These are phyloP conservation scores for Cryptococcus hybrid DNA, from an alignment of 1,284 basidiomycete genomes.

Conservation along the genomic window DNA sequence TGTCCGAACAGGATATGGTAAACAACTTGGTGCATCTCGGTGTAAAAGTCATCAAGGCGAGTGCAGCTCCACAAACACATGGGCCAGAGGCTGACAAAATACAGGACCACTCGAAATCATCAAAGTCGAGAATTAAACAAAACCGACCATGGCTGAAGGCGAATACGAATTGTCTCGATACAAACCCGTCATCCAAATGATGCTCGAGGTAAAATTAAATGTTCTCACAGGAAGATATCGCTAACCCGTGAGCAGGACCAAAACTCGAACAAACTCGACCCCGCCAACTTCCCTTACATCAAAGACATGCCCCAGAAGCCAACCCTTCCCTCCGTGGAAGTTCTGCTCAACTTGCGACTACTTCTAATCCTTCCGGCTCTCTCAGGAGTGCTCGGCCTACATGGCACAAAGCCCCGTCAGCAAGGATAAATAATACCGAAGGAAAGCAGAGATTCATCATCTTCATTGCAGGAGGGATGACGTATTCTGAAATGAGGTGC, in stretches of 20 bases:
- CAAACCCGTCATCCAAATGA: slow-evolving; percentile 78
- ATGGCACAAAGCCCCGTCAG: slow-evolving; percentile 65
- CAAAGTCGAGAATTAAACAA: slow-evolving; percentile 75
- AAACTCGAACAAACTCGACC: slow-evolving; percentile 72
- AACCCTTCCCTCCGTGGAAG: slow-evolving; percentile 15
- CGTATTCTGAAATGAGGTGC: slow-evolving; percentile 90
- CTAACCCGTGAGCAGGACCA: slow-evolving; percentile 63
- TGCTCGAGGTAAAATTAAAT: slow-evolving; percentile 58
- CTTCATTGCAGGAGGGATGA: slow-evolving; percentile 94
- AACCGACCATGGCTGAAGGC: slow-evolving; percentile 64
- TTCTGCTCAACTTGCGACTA: not conserved
- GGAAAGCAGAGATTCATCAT: slow-evolving; percentile 76
- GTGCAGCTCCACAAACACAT: slow-evolving; percentile 42
- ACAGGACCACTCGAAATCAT: slow-evolving; percentile 65
- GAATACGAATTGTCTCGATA: slow-evolving; percentile 95
- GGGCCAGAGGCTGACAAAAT: slow-evolving; percentile 41
- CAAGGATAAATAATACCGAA: slow-evolving; percentile 49
- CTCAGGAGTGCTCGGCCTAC: slow-evolving; percentile 73
- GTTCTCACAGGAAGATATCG: no score
- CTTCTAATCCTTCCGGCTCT: slow-evolving; percentile 56
- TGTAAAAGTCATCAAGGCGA: slow-evolving; percentile 75
- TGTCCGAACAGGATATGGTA: slow-evolving; percentile 91
- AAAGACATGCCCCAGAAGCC: slow-evolving; percentile 72
- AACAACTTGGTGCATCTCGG: slow-evolving; percentile 85
- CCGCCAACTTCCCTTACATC: slow-evolving; percentile 81